Evolutionary conservation across 176 grass and related monocot genomes (phyloP), one percentile per base, ranked within the genome.

Genomic region (Oryza longistaminata): DNA sequence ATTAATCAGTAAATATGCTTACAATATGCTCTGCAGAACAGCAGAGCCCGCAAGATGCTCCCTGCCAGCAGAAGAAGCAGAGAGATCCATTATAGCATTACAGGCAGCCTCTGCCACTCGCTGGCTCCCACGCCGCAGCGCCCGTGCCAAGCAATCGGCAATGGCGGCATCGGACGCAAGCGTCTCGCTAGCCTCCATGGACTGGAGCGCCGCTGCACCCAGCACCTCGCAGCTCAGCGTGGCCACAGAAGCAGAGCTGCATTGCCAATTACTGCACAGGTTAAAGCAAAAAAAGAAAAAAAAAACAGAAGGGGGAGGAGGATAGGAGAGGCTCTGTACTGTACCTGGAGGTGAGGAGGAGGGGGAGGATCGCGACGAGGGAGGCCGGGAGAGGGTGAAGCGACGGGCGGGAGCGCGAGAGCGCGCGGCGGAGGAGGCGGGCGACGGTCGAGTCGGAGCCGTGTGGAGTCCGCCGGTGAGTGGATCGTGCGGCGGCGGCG

Each of bases 21-120:
- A 94, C 92, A 94, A 94, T 90, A 92, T 76, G 22, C 74, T 88
- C 2, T 64, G 78, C 11, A 92, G 78, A 74, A 87, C 45, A 24
- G 66, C 76, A 1, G 92, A 85, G 11, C 45, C 29, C 2, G 82
- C 73, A 82, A 94, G 87, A 8, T 4, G 82, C 16, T 85, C 90
- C 79, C 87, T 83, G 16, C 90, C 85, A 50, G 58, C 35, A 3
- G 87, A 69, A 55, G 90, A 88, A 11, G 77, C 81, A 21, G 90
- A 94, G 12, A 94, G 88, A 49, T 90, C 83, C 88, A 90, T 86
- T 77, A 86, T 33, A 15, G 34, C 69, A 29, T 90, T 78, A 29
- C 88, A 90, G 35, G 74, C 83, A 73, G 73, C 88, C 88, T 82
- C 21, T 2, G 35, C 22, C 1, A 92, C 82, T 76, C 85, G 73